These are phyloP conservation scores for Xylaria sp. DNA, from an alignment of 2,329 filamentous ascomycete genomes.

Conservation along the genomic window DNA sequence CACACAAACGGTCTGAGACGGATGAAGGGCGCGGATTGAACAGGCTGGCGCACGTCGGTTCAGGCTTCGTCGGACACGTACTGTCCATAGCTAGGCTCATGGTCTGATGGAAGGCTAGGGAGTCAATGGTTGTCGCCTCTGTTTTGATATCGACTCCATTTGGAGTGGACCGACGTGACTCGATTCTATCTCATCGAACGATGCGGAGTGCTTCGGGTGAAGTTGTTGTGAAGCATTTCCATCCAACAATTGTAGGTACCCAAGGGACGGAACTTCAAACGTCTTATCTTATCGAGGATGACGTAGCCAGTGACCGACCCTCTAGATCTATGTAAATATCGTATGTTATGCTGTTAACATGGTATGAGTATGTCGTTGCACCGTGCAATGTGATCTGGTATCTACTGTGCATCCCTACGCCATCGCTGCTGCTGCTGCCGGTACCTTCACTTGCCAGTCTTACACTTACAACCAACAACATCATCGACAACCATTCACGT, in stretches of 20 bases:
- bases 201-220: background rate
- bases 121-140: constrained; percentile 11
- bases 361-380: background rate
- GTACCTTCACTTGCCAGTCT: too few relatives aligned
- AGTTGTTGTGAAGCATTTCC: background rate
- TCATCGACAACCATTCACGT: background rate
- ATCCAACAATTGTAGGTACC: background rate
- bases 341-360: background rate
- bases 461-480: background rate
- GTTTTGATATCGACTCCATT: constrained; percentile 2
- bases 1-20: background rate
- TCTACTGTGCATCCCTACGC: too few relatives aligned
- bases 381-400: background rate
- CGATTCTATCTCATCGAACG: background rate
- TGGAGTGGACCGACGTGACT: background rate
- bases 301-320: constrained; percentile 7
- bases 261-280: constrained; percentile 4
- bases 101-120: background rate
- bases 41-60: constrained; percentile 29
- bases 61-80: constrained; percentile 32
- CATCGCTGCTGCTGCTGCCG: too few relatives aligned
- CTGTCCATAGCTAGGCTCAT: constrained; percentile 27
- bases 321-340: background rate
- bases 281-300: constrained; percentile 29
- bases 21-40: constrained; percentile 7